Conservation (phyloP, 106 monocot species). For the Iris macrosiphon region DNA sequence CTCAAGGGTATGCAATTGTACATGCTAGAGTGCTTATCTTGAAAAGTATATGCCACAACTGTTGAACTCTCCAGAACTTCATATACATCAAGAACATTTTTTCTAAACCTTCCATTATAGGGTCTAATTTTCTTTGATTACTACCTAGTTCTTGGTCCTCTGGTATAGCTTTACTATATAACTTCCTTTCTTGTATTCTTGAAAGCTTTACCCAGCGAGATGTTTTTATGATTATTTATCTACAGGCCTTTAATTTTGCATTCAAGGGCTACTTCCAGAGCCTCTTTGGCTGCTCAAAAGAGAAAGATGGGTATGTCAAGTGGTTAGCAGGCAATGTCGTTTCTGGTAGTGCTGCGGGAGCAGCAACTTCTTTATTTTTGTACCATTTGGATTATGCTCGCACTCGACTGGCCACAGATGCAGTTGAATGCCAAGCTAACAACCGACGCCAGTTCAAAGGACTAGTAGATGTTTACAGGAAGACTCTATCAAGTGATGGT, state of each 20-base stretch:
- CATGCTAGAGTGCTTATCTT: too few species aligned
- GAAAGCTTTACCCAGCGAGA: too few species aligned
- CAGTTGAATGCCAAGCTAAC: constrained; percentile 42
- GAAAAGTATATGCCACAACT: too few species aligned
- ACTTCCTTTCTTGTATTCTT: too few species aligned
- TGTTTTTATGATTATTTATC: background rate
- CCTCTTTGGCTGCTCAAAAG: constrained; percentile 63
- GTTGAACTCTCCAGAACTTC: too few species aligned
- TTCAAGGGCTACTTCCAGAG: constrained; percentile 82
- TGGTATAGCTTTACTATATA: too few species aligned
- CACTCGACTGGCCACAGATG: constrained; percentile 78
- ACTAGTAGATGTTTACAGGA: constrained; percentile 77
- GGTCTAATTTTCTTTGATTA: too few species aligned
- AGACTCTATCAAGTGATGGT: constrained; percentile 77
- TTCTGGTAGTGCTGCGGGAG: constrained; percentile 91
- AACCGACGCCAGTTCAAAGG: constrained; percentile 67
- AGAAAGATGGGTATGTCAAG: constrained; percentile 66
- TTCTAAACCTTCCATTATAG: too few species aligned
- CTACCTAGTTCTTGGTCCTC: too few species aligned
- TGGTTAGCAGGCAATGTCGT: constrained; percentile 79
- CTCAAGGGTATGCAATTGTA: too few species aligned
- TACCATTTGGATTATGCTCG: constrained; percentile 95
- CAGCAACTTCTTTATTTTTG: constrained; percentile 65
- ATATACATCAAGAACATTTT: too few species aligned
- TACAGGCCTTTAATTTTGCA: constrained; percentile 92